phyloP scores from a whole-genome alignment of 306 rosid species.

The Malus fusca region DNA sequence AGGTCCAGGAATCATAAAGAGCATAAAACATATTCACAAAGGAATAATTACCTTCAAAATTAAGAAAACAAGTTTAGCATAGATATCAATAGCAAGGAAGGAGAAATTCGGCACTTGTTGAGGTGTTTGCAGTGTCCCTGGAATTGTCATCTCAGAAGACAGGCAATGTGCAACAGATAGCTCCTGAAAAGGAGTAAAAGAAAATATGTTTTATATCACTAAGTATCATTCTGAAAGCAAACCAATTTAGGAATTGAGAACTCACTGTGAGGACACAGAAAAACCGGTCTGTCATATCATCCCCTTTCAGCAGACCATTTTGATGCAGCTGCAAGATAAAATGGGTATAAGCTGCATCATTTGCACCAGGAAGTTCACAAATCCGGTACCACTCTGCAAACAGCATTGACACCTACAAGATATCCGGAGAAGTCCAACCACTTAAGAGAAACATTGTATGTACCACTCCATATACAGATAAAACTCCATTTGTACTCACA shows the following conservation, averaged over 20 bases:
- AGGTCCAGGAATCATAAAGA: neutral
- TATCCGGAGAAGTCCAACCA: conserved; percentile 8
- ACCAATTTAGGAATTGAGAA: conserved; percentile 8
- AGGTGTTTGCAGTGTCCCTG: conserved; percentile 60
- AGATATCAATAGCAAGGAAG: conserved; percentile 80
- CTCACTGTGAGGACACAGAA: conserved; percentile 65
- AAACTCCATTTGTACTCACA: neutral
- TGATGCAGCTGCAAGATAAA: conserved; percentile 70
- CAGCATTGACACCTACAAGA: conserved; percentile 60
- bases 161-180: conserved; percentile 71
- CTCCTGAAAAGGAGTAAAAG: conserved; percentile 41
- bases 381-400: conserved; percentile 81
- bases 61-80: conserved; percentile 71
- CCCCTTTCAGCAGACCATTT: conserved; percentile 81
- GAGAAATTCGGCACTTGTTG: conserved; percentile 64
- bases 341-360: conserved; percentile 54
- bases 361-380: conserved; percentile 80
- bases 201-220: conserved; percentile 1
- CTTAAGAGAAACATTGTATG: neutral
- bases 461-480: neutral
- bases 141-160: conserved; percentile 61
- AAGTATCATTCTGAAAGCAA: neutral
- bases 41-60: conserved; percentile 62
- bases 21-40: neutral
- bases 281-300: conserved; percentile 81